Evolutionary conservation across 106 monocot species (phyloP).

Genomic region (Triglochin maritima): DNA sequence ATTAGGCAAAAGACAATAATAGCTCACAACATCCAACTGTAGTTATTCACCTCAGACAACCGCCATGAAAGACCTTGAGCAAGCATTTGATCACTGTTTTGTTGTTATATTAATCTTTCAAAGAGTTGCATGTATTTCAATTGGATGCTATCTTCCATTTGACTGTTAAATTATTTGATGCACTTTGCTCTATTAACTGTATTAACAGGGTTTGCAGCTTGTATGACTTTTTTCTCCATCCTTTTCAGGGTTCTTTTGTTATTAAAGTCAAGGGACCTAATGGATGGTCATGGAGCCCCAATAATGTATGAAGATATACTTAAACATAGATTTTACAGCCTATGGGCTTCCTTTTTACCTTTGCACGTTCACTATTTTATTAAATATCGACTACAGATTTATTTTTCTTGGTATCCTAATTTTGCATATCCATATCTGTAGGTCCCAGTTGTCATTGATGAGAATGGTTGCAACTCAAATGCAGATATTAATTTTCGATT

Average conservation of each 20-base stretch:
- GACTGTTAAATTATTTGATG: no score
- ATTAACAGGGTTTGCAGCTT: no score
- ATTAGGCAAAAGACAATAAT: neutral
- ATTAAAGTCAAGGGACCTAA: constrained; percentile 77
- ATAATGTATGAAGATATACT: constrained; percentile 37
- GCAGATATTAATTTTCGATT: constrained; percentile 89
- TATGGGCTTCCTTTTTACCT: no score
- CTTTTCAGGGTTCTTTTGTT: constrained; percentile 71
- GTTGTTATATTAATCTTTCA: no score
- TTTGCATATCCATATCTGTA: constrained; percentile 10
- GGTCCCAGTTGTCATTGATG: constrained; percentile 70
- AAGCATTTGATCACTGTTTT: no score
- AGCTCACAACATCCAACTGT: neutral
- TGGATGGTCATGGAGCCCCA: constrained; percentile 94
- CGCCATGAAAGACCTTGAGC: no score
- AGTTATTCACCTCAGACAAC: neutral
- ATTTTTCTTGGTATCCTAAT: no score
- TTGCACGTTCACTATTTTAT: no score
- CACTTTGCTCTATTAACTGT: neutral
- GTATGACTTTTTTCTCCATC: no score
- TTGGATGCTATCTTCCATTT: no score
- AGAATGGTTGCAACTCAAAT: constrained; percentile 88
- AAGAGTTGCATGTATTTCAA: no score
- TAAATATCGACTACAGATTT: no score
- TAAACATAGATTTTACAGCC: neutral